Percentiles rank a stretch among this genome's conserved stretches.
These are phyloP conservation scores for Heliamphora exappendiculata DNA, from an alignment of 148 eudicot species.

Conservation along the genomic window DNA sequence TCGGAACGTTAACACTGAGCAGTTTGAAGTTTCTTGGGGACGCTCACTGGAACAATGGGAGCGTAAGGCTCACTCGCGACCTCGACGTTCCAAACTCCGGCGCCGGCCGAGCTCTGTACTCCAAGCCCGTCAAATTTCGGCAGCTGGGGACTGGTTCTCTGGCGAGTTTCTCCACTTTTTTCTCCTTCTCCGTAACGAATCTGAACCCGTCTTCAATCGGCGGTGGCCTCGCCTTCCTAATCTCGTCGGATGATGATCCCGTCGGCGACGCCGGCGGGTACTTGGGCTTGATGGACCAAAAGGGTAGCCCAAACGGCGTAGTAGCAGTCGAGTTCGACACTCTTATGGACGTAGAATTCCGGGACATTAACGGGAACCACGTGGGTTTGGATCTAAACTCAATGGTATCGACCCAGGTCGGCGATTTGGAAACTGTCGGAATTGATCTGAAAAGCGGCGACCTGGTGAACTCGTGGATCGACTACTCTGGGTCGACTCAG, in stretches of 20 bases:
- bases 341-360: slow-evolving; percentile 64
- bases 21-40: slow-evolving; percentile 72
- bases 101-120: slow-evolving; percentile 53
- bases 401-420: slow-evolving; percentile 40
- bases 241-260: slow-evolving; percentile 39
- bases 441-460: slow-evolving; percentile 79
- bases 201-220: slow-evolving; percentile 78
- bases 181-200: slow-evolving; percentile 57
- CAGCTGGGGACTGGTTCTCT: slow-evolving; percentile 13
- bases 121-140: slow-evolving; percentile 44
- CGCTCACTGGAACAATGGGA: slow-evolving; percentile 61
- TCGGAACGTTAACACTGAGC: slow-evolving; percentile 50
- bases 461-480: slow-evolving; percentile 69
- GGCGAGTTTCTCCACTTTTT: slow-evolving; percentile 58
- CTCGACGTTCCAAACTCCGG: slow-evolving; percentile 76
- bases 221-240: slow-evolving; percentile 69
- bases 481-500: slow-evolving; percentile 47
- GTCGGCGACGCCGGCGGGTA: slow-evolving; percentile 50
- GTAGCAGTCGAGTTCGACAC: slow-evolving; percentile 86
- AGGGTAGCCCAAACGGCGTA: slow-evolving; percentile 28
- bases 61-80: slow-evolving; percentile 58
- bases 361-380: slow-evolving; percentile 75
- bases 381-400: slow-evolving; percentile 73
- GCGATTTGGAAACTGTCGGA: slow-evolving; percentile 44
- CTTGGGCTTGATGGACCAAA: slow-evolving; percentile 30